A percentile compares a stretch with the other conserved stretches of the same genome.
These are phyloP conservation scores for Diaporthe sp. DNA, from an alignment of 2,329 filamentous ascomycete species.

Conservation along the genomic window DNA sequence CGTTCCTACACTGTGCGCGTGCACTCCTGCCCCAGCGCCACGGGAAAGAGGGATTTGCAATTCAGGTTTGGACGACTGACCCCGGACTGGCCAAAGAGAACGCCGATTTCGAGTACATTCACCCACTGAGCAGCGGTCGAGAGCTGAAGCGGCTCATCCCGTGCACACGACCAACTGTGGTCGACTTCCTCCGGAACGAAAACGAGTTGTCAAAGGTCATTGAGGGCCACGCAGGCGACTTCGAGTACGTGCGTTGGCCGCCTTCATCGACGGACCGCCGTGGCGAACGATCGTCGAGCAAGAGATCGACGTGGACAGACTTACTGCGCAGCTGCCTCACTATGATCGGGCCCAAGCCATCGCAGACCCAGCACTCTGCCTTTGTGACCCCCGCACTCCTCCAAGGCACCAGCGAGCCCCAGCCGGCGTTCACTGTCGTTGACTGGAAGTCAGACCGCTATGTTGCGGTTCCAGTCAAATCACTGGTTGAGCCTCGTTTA, in stretches of 20 bases:
- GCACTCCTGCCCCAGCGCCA: not conserved
- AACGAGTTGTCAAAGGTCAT: constrained; percentile 46
- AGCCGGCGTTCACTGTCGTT: constrained; percentile 51
- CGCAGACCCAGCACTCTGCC: constrained; percentile 28
- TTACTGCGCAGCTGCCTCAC: not conserved
- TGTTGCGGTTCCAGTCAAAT: constrained; percentile 45
- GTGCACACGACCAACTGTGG: constrained; percentile 44
- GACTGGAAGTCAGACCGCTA: constrained; percentile 56
- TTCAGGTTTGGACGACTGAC: constrained; percentile 46
- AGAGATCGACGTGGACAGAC: not conserved
- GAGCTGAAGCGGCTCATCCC: constrained; percentile 50
- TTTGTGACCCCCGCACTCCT: constrained; percentile 41
- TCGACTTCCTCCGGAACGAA: constrained; percentile 51
- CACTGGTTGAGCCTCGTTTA: constrained; percentile 45
- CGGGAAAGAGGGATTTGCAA: constrained; percentile 15
- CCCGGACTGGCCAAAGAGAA: not conserved
- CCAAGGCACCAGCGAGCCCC: constrained; percentile 37
- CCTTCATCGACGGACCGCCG: not conserved
- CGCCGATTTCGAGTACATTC: not conserved
- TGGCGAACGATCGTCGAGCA: not conserved
- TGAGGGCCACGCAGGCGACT: constrained; percentile 46
- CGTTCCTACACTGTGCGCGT: not conserved
- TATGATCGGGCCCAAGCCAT: not conserved
- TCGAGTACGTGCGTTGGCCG: constrained; percentile 44
- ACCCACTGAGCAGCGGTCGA: constrained; percentile 35